phyloP scores from a whole-genome alignment of 805 yeast species.

The Cyberlindnera mycetangii region DNA sequence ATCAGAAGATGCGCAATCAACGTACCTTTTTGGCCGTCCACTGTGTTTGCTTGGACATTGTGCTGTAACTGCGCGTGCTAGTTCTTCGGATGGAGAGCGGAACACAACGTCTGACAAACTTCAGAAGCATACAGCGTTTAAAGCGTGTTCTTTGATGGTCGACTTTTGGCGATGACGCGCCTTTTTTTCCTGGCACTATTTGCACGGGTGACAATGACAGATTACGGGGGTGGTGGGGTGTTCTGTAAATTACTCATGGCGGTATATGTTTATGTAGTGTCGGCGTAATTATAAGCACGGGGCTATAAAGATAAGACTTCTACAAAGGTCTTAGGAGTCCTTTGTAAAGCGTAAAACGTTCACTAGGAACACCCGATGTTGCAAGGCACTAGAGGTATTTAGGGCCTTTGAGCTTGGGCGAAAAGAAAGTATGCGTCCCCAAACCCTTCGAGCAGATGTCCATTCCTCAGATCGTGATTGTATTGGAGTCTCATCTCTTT shows the following conservation, averaged over 20 bases:
- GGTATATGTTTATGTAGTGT: neutral
- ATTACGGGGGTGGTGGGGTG: conserved; percentile 7
- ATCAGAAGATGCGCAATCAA: neutral
- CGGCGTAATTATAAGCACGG: neutral
- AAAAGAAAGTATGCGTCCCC: conserved; percentile 28
- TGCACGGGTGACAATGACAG: conserved; percentile 5
- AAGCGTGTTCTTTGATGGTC: conserved; percentile 5
- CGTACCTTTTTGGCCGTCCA: conserved; percentile 31
- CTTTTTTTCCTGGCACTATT: conserved; percentile 1
- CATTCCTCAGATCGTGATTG: conserved; percentile 20
- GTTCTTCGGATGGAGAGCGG: conserved; percentile 13
- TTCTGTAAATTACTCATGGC: conserved; percentile 16
- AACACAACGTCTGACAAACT: conserved; percentile 12
- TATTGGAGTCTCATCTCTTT: conserved; percentile 19
- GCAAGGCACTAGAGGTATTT: no score
- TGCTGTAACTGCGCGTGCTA: conserved; percentile 14
- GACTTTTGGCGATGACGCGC: conserved; percentile 14
- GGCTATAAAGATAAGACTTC: no score
- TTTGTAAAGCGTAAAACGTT: no score
- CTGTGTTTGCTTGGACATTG: conserved; percentile 26
- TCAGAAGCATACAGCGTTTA: conserved; percentile 19
- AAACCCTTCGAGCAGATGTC: conserved; percentile 19
- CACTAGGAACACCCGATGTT: no score
- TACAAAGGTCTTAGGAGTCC: no score
- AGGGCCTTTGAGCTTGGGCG: conserved; percentile 17